A percentile compares a stretch with the other conserved stretches of the same genome.
These are phyloP conservation scores for Termitomyces sp. DNA, from an alignment of 768 basidiomycete genomes.

Conservation along the genomic window DNA sequence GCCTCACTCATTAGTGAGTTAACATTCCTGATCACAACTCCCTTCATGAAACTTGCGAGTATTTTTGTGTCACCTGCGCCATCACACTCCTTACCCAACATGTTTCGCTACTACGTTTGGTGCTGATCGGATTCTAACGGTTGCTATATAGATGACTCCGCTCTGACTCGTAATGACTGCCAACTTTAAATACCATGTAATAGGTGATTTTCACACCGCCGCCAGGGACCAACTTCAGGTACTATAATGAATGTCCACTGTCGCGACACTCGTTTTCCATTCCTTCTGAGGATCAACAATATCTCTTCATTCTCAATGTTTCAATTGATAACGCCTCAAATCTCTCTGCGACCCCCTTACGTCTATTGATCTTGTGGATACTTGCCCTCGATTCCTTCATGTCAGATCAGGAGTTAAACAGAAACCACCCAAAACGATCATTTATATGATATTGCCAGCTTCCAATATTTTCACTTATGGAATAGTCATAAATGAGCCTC, in stretches of 20 bases:
- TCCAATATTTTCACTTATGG: neutral
- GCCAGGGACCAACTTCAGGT: neutral
- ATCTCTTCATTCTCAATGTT: neutral
- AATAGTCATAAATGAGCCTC: neutral
- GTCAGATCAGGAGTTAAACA: neutral
- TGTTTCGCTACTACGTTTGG: neutral
- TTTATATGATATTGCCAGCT: neutral
- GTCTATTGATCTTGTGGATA: neutral
- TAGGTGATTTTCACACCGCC: neutral
- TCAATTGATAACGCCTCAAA: neutral
- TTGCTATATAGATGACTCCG: neutral
- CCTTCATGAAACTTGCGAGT: neutral
- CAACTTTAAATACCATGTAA: neutral
- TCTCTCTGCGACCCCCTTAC: too few relatives aligned
- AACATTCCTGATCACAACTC: neutral
- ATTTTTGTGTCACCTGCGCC: neutral
- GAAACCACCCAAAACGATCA: neutral
- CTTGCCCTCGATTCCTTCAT: neutral
- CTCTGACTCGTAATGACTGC: neutral
- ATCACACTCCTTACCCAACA: neutral
- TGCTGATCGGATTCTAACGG: conserved; percentile 6
- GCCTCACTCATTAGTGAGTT: neutral
- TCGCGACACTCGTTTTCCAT: neutral
- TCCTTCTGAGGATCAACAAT: neutral
- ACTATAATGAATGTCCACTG: neutral